Evolutionary conservation across 106 monocot genomes (phyloP), one percentile per base, ranked within the genome.

Genomic region (Iris macrosiphon): DNA sequence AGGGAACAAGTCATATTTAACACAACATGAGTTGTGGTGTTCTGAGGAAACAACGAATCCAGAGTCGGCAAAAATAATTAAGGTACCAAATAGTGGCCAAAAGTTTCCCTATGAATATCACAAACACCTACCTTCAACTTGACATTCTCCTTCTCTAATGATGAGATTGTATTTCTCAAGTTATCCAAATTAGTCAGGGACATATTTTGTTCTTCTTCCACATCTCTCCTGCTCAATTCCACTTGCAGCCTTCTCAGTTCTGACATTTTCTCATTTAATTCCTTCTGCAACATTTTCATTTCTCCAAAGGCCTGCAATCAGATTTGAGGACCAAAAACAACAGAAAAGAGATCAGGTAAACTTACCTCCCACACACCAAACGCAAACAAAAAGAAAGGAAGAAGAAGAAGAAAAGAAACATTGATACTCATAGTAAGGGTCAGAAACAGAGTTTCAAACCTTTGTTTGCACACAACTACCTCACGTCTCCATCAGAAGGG

Each of bases 81-180:
- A 14, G 31, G 10, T 16, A 2, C 31, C 41, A 41, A 45, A 15
- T 6, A 44, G 48, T 42, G 33, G 8, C 13, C 17, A 51, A 15
- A 46, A 25, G 15, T 13, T 31, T 56, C 34, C 41, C 25, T 20
- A 47, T 50, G 17, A 20, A 33, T 42, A 52, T 0, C n/a, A n/a
- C n/a, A 19, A 8, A n/a, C 18, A 55, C 14, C 50, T 55, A 89
- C 95, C 95, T 82, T 89, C 49, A 89, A 59, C 24, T 49, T 44
- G 7, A 59, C 50, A 54, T 89, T 85, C 40, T 95, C 89, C 51
- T 79, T 75, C 64, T 72, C 62, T 43, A 89, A 65, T 48, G 31
- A 42, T 55, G 22, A 33, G 20, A 88, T 37, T 37, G 30, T 26
- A 27, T 6, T 55, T 68, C 56, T 85, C 35, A 82, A 63, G 60